Percentiles rank a stretch among this genome's conserved stretches.
phyloP scores from a whole-genome alignment of 208 protist species.

The Wallacemonas sp. region DNA sequence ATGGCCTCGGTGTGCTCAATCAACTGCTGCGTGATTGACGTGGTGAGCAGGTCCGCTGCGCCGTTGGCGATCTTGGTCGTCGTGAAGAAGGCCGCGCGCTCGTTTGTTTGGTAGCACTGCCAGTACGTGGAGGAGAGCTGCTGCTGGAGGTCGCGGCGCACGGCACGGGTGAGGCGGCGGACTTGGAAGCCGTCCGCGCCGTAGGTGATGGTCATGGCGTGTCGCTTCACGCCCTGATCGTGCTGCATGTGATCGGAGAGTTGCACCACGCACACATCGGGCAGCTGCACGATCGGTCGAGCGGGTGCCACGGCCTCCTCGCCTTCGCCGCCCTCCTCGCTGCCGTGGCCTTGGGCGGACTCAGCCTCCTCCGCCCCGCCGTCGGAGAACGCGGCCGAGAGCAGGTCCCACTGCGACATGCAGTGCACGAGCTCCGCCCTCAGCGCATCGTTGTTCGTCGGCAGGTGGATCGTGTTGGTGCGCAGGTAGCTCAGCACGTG shows the following conservation, averaged over 20 bases:
- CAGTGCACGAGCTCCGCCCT: conserved; percentile 72
- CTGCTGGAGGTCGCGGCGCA: conserved; percentile 69
- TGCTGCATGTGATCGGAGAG: conserved; percentile 86
- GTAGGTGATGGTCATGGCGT: conserved; percentile 88
- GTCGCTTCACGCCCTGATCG: conserved; percentile 87
- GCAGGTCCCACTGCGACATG: conserved; percentile 70
- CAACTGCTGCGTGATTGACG: conserved; percentile 83
- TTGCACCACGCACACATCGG: conserved; percentile 87
- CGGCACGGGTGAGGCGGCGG: conserved; percentile 63
- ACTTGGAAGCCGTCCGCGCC: conserved; percentile 84
- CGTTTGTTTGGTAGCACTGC: conserved; percentile 89
- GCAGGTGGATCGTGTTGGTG: conserved; percentile 60
- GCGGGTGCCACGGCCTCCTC: not conserved
- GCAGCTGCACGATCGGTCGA: conserved; percentile 34
- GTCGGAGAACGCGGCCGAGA: conserved; percentile 60
- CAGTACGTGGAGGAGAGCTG: conserved; percentile 89
- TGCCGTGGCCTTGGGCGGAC: conserved; percentile 16
- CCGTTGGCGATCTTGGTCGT: conserved; percentile 89
- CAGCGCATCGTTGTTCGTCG: conserved; percentile 56
- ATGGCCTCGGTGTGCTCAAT: conserved; percentile 79
- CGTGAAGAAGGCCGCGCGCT: conserved; percentile 84
- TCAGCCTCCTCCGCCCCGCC: conserved; percentile 14
- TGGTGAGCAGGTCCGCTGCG: conserved; percentile 82
- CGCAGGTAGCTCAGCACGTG: conserved; percentile 74
- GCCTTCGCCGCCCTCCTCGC: not conserved